Evolutionary conservation across 2,329 filamentous ascomycete species (phyloP), one percentile per base, ranked within the genome.

Genomic region (Pseudocercospora vitis): DNA sequence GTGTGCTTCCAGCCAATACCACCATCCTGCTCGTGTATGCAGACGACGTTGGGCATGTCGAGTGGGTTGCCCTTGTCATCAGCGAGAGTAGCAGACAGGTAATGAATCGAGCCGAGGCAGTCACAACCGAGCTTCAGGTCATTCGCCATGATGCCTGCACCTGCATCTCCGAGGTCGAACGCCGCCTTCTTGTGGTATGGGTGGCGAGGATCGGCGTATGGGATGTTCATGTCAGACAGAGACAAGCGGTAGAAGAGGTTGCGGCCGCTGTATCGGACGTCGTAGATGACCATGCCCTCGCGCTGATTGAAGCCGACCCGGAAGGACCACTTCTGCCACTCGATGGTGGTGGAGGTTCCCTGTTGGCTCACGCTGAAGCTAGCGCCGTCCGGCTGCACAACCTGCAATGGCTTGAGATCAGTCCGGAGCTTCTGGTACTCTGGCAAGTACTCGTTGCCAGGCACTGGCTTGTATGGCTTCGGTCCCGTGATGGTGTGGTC

Each of bases 1-100:
- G 83, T 86, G 69, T 87, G 85, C 65, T 88, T 87, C 83, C 84
- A 87, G 5, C 78, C 77, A 35, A 88, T 85, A 3, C 85, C 85
- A 49, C 82, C 80, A 61, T 88, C 85, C 64, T 86, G 81, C 66
- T 88, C 85, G 63, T 88, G 85, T 3, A 88, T 71, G 63, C 85
- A 88, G 51, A 87, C 74, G 4, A 85, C 83, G 57, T 87, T 87
- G 12, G 76, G 77, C 21, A 77, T 75, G 1, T 74, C 61, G 7
- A 74, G 77, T 0, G 82, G 78, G 42, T 78, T 75, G 2, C 85
- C 85, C 44, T 81, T 72, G 4, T 77, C 65, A 8, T 76, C 74
- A 0, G 81, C 76, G 31, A 82, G 73, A 19, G 83, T 73, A 2
- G 75, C 77, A 51, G 84, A 82, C 54, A 89, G 80, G 53, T 85